Conservation (phyloP, 495 filamentous ascomycete species). For the Sporormia fimetaria region DNA sequence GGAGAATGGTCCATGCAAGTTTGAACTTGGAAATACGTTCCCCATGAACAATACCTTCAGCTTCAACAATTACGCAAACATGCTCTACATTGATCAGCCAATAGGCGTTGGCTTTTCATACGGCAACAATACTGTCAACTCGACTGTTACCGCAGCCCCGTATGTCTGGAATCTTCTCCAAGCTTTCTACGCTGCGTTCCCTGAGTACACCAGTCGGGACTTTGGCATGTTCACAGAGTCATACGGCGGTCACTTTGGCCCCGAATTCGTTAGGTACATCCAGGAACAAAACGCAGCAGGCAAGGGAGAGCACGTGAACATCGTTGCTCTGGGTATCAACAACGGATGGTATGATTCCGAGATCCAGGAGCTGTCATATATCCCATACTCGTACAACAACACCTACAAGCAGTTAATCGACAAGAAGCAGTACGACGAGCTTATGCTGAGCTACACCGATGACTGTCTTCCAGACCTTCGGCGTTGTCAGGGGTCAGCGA, state of each 20-base stretch:
- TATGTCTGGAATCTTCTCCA: conserved; percentile 46
- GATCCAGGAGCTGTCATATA: conserved; percentile 42
- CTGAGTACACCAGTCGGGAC: conserved; percentile 42
- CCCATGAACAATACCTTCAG: conserved; percentile 47
- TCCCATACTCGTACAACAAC: conserved; percentile 44
- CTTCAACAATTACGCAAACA: conserved; percentile 53
- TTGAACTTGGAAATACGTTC: conserved; percentile 39
- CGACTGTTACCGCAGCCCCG: conserved; percentile 41
- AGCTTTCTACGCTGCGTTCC: conserved; percentile 44
- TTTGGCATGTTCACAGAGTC: conserved; percentile 47
- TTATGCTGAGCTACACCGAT: conserved; percentile 32
- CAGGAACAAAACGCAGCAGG: conserved; percentile 41
- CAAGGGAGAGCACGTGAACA: conserved; percentile 38
- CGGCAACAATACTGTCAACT: conserved; percentile 38
- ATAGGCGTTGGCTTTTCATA: conserved; percentile 54
- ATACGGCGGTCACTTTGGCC: conserved; percentile 48
- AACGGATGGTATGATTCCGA: conserved; percentile 45
- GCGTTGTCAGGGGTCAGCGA: conserved; percentile 31
- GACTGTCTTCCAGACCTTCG: conserved; percentile 36
- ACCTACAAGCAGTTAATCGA: conserved; percentile 42
- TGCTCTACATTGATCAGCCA: conserved; percentile 57
- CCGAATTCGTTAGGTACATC: conserved; percentile 44
- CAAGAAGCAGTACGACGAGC: conserved; percentile 32
- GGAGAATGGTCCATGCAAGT: conserved; percentile 54
- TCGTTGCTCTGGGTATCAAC: conserved; percentile 47